Evolutionary conservation across 2,329 filamentous ascomycete species (phyloP).

Genomic region (Thyridium curvatum): DNA sequence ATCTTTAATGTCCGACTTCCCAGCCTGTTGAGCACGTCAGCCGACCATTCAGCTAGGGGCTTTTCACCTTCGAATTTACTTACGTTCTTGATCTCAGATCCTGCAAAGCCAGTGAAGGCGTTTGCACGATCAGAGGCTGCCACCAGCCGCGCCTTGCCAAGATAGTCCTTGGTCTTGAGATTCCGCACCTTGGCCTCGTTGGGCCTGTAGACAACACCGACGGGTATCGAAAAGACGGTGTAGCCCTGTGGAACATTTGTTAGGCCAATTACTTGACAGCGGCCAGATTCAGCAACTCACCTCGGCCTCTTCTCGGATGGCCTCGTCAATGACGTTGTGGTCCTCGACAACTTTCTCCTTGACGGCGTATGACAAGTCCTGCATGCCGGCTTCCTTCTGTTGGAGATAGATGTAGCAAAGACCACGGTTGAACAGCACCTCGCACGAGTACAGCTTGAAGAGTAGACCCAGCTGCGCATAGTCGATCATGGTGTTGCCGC

Average conservation of each 20-base stretch:
- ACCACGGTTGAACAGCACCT: slow-evolving; percentile 94
- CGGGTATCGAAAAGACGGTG: slow-evolving; percentile 96
- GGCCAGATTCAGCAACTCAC: slow-evolving; percentile 48
- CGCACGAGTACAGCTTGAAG: slow-evolving; percentile 95
- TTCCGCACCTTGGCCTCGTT: slow-evolving; percentile 99
- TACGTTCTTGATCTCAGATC: slow-evolving; percentile 71
- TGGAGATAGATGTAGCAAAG: slow-evolving; percentile 96
- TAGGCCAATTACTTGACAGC: not conserved
- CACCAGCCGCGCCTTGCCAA: slow-evolving; percentile 90
- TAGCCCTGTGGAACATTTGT: slow-evolving; percentile 61
- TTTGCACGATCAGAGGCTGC: slow-evolving; percentile 78
- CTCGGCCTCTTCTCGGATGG: slow-evolving; percentile 87
- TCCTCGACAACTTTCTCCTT: slow-evolving; percentile 96
- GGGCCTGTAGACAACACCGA: slow-evolving; percentile 89
- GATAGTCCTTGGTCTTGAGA: slow-evolving; percentile 93
- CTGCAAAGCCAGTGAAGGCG: slow-evolving; percentile 76
- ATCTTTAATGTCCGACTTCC: slow-evolving; percentile 56
- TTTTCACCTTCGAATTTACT: slow-evolving; percentile 16
- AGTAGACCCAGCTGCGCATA: slow-evolving; percentile 93
- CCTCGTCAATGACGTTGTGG: slow-evolving; percentile 97
- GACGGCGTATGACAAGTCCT: slow-evolving; percentile 82
- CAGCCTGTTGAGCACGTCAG: slow-evolving; percentile 29
- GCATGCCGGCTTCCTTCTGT: slow-evolving; percentile 83
- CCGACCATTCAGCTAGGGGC: not conserved
- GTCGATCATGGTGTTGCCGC: slow-evolving; percentile 95